Percentiles rank a stretch among this genome's conserved stretches.
These are phyloP conservation scores for Thozetella sp. DNA, from an alignment of 495 filamentous ascomycete species.

Conservation along the genomic window DNA sequence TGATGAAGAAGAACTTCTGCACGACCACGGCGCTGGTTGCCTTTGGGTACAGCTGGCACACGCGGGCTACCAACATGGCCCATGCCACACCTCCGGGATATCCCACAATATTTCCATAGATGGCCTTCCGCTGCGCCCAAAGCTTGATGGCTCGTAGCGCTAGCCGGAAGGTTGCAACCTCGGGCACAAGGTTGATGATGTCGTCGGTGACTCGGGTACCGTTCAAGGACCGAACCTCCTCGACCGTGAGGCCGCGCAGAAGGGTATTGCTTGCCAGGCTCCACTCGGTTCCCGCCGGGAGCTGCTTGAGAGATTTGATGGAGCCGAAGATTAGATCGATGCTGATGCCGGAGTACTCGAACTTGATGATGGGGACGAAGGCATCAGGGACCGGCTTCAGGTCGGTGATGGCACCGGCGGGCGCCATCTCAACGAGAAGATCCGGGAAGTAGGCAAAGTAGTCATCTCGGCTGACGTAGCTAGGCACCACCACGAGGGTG, in stretches of 20 bases:
- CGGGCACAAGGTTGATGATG: slow-evolving; percentile 85
- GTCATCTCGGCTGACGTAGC: slow-evolving; percentile 81
- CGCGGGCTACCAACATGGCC: slow-evolving; percentile 94
- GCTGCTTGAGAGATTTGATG: slow-evolving; percentile 65
- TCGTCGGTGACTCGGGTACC: slow-evolving; percentile 92
- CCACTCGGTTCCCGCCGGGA: slow-evolving; percentile 65
- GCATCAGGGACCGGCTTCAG: slow-evolving; percentile 86
- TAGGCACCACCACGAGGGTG: slow-evolving; percentile 87
- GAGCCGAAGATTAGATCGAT: slow-evolving; percentile 95
- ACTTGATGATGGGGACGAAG: slow-evolving; percentile 94
- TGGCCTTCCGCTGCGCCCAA: slow-evolving; percentile 90
- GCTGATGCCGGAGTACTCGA: slow-evolving; percentile 85
- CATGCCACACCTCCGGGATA: slow-evolving; percentile 97
- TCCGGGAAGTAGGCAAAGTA: slow-evolving; percentile 88
- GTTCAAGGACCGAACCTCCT: slow-evolving; percentile 85
- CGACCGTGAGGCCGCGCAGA: slow-evolving; percentile 82
- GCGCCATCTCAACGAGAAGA: slow-evolving; percentile 71
- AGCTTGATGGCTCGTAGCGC: slow-evolving; percentile 91
- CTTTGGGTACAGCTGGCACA: slow-evolving; percentile 96
- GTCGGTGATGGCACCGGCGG: slow-evolving; percentile 76
- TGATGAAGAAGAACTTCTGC: slow-evolving; percentile 90
- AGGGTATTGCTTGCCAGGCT: slow-evolving; percentile 81
- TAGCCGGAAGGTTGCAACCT: slow-evolving; percentile 82
- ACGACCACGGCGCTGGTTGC: slow-evolving; percentile 85
- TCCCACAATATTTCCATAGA: slow-evolving; percentile 94